Percentiles rank a stretch among this genome's conserved stretches.
Evolutionary conservation across 1,139 yeast species (phyloP).

Genomic region (Diutina ranongensis): DNA sequence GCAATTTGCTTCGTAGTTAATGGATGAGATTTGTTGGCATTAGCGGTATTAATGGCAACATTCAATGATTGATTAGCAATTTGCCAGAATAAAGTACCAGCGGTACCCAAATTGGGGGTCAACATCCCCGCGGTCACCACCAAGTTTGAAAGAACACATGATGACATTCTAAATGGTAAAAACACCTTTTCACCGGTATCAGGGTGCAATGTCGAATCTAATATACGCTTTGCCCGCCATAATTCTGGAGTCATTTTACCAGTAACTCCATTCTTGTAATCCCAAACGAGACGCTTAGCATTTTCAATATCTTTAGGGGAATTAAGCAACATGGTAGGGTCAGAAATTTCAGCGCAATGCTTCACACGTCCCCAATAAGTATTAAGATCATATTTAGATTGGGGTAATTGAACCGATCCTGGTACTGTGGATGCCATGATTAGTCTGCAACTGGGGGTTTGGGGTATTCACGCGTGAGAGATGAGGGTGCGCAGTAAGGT

Average conservation of each 20-base stretch:
- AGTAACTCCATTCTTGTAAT: conserved; percentile 58
- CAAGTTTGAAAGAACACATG: conserved; percentile 83
- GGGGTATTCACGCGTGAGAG: neutral
- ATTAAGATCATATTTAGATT: conserved; percentile 62
- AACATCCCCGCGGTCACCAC: conserved; percentile 97
- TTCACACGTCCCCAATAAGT: conserved; percentile 90
- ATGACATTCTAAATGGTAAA: conserved; percentile 93
- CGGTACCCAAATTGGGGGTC: conserved; percentile 83
- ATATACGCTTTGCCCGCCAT: conserved; percentile 79
- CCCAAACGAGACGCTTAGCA: conserved; percentile 58
- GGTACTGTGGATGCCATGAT: conserved; percentile 74
- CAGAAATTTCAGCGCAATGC: conserved; percentile 88
- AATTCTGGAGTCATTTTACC: conserved; percentile 63
- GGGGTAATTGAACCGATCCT: conserved; percentile 71
- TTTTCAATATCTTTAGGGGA: conserved; percentile 48
- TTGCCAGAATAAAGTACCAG: conserved; percentile 94
- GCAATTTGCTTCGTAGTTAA: conserved; percentile 65
- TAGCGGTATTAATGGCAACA: conserved; percentile 93
- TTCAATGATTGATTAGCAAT: conserved; percentile 92
- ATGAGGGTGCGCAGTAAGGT: neutral
- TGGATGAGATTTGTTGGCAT: conserved; percentile 92
- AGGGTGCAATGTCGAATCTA: conserved; percentile 87
- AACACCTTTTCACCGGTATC: conserved; percentile 91
- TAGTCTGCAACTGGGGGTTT: neutral
- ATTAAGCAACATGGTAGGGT: conserved; percentile 80